These are phyloP conservation scores for Coniophora puteana DNA, from an alignment of 1,284 basidiomycete species.

Conservation along the genomic window DNA sequence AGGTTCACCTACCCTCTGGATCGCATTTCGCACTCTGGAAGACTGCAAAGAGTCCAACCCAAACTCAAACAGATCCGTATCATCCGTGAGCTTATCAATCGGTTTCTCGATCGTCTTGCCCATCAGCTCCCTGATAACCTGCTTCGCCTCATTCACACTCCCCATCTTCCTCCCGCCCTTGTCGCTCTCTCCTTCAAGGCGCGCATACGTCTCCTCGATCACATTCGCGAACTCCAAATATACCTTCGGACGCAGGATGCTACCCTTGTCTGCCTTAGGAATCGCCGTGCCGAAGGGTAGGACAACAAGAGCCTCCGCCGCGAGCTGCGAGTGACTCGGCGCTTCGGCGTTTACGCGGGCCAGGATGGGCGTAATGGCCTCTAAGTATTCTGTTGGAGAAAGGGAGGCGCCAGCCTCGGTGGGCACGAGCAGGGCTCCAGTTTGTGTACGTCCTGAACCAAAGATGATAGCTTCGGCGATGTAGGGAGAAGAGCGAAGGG, in stretches of 20 bases:
- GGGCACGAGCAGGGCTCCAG: constrained; percentile 54
- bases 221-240: constrained; percentile 47
- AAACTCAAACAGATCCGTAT: constrained; percentile 35
- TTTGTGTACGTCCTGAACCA: constrained; percentile 48
- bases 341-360: constrained; percentile 47
- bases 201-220: constrained; percentile 45
- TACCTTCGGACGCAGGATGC: constrained; percentile 37
- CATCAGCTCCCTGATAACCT: constrained; percentile 14
- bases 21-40: constrained; percentile 47
- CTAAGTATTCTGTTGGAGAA: constrained; percentile 33
- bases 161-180: constrained; percentile 26
- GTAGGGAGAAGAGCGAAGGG: constrained; percentile 39
- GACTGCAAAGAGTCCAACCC: constrained; percentile 59
- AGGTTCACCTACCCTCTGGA: constrained; percentile 34
- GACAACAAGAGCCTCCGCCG: constrained; percentile 48
- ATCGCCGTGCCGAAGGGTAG: constrained; percentile 38
- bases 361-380: constrained; percentile 44
- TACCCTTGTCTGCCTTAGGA: constrained; percentile 45
- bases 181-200: constrained; percentile 37
- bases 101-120: constrained; percentile 14
- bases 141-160: constrained; percentile 13
- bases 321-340: constrained; percentile 49
- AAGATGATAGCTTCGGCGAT: constrained; percentile 53
- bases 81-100: constrained; percentile 23
- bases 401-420: constrained; percentile 40